Percentiles rank a stretch among this genome's conserved stretches.
Evolutionary conservation across 192 early-diverging fungal species (phyloP).

Genomic region (Entrophospora sp.): DNA sequence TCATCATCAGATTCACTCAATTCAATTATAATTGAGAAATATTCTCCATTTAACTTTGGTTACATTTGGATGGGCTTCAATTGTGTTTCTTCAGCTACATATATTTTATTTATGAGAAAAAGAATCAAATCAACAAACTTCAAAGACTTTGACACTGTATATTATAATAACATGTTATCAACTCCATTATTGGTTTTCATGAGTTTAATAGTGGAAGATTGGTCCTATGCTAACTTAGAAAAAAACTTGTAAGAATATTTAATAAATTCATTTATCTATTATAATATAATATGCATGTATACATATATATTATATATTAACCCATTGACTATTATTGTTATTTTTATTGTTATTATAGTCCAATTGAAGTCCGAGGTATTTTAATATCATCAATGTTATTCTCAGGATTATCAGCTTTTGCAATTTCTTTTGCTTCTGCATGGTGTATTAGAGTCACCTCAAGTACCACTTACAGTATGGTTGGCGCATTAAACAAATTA

Average conservation of each 20-base stretch:
- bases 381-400: constrained; percentile 65
- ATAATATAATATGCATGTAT: no score
- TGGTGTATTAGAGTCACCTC: constrained; percentile 74
- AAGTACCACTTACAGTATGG: constrained; percentile 90
- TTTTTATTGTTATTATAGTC: constrained; percentile 18
- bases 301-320: no score
- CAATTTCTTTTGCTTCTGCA: constrained; percentile 76
- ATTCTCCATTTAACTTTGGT: constrained; percentile 33
- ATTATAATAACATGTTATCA: constrained; percentile 91
- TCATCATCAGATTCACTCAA: constrained; percentile 62
- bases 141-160: constrained; percentile 97
- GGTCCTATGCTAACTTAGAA: constrained; percentile 47
- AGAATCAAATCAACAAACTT: constrained; percentile 84
- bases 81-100: constrained; percentile 82
- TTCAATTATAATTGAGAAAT: constrained; percentile 3
- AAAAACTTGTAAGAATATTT: constrained; percentile 45
- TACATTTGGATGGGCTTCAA: constrained; percentile 90
- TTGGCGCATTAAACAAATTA: constrained; percentile 96
- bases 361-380: constrained; percentile 34
- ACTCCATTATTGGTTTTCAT: constrained; percentile 68
- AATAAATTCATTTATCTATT: neutral
- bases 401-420: constrained; percentile 79
- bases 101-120: constrained; percentile 85
- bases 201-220: constrained; percentile 63
- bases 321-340: no score